Conservation (phyloP, 2,329 filamentous ascomycete species). For the Sporothrix pallida region DNA sequence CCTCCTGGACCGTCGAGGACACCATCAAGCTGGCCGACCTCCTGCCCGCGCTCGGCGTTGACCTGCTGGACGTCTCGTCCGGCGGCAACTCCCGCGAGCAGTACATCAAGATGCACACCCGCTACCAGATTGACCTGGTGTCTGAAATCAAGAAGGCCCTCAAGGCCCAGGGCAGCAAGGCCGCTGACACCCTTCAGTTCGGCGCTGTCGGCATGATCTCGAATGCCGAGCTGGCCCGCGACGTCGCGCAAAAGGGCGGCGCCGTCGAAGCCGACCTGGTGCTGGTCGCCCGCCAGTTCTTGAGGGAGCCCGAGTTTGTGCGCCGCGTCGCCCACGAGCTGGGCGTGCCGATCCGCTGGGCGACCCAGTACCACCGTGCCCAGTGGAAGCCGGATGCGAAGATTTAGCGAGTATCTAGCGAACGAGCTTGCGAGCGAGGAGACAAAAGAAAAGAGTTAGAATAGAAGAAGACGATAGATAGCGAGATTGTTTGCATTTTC, state of each 20-base stretch:
- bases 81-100: constrained; percentile 71
- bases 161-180: constrained; percentile 52
- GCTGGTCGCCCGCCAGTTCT: constrained; percentile 75
- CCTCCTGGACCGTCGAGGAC: constrained; percentile 72
- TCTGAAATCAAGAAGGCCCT: constrained; percentile 72
- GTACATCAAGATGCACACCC: constrained; percentile 64
- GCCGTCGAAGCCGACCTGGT: constrained; percentile 68
- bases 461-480: background rate
- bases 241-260: constrained; percentile 57
- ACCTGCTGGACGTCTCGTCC: constrained; percentile 81
- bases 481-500: background rate
- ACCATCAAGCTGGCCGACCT: constrained; percentile 70
- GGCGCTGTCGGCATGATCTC: constrained; percentile 77
- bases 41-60: constrained; percentile 75
- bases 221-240: constrained; percentile 69
- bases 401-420: constrained; percentile 27
- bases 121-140: constrained; percentile 77
- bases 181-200: constrained; percentile 63
- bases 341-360: constrained; percentile 71
- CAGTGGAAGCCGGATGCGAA: constrained; percentile 34
- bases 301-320: constrained; percentile 81
- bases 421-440: background rate
- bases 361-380: constrained; percentile 66
- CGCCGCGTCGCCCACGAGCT: constrained; percentile 75
- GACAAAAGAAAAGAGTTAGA: background rate